Evolutionary conservation across 169 alveolate genomes (phyloP).

Genomic region (Plasmodium inui): DNA sequence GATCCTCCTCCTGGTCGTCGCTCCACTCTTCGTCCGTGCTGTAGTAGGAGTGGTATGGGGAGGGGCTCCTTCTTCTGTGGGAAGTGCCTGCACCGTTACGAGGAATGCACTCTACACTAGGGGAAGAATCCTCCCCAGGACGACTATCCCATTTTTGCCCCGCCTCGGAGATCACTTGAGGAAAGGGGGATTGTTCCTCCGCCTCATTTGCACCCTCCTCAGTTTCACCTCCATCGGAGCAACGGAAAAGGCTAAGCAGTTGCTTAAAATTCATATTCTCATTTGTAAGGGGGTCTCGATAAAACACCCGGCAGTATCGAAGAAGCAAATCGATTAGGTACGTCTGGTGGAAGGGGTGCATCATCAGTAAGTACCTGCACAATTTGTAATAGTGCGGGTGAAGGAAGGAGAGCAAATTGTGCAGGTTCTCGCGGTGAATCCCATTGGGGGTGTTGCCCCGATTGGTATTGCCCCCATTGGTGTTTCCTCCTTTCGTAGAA

Average conservation of each 20-base stretch:
- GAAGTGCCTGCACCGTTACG: no score
- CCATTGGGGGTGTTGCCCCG: background rate
- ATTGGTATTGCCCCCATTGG: no score
- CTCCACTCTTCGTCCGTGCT: background rate
- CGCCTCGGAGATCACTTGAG: no score
- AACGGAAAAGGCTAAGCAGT: background rate
- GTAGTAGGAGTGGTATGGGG: background rate
- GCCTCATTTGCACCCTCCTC: no score
- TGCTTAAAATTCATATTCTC: background rate
- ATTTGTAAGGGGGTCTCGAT: slow-evolving; percentile 30
- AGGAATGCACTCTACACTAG: background rate
- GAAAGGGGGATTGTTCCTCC: background rate
- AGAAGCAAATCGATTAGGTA: slow-evolving; percentile 24
- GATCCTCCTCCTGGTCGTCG: background rate
- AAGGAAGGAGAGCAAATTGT: slow-evolving; percentile 72
- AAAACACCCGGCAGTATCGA: slow-evolving; percentile 28
- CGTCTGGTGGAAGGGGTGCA: slow-evolving; percentile 73
- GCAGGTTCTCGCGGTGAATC: background rate
- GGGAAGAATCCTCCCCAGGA: no score
- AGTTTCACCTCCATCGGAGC: background rate
- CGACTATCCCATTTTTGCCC: no score
- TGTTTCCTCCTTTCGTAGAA: background rate
- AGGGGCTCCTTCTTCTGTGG: background rate
- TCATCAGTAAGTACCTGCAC: slow-evolving; percentile 31
- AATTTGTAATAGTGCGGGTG: slow-evolving; percentile 78